These are phyloP conservation scores for Cercophora sp. DNA, from an alignment of 495 filamentous ascomycete genomes.

Conservation along the genomic window DNA sequence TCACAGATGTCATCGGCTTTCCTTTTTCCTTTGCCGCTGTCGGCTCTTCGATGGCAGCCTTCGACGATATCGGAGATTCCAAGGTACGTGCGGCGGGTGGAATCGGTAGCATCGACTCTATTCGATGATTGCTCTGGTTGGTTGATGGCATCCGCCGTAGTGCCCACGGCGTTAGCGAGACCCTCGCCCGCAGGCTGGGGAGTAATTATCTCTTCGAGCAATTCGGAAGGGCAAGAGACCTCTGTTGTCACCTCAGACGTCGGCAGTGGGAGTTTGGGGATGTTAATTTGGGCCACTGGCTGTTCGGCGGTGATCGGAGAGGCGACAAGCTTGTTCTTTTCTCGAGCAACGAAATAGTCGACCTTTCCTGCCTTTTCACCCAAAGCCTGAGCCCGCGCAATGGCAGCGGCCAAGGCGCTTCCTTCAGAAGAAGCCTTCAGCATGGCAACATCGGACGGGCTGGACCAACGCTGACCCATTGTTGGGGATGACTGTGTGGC, in stretches of 20 bases:
- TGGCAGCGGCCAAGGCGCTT: neutral
- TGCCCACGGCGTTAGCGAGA: too few species aligned
- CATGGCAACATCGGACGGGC: slow-evolving; percentile 45
- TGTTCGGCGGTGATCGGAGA: slow-evolving; percentile 12
- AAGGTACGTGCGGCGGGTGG: slow-evolving; percentile 21
- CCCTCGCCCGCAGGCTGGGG: too few species aligned
- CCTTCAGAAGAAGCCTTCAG: slow-evolving; percentile 26
- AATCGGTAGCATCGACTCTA: neutral
- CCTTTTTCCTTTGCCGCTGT: slow-evolving; percentile 20
- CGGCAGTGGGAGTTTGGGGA: too few species aligned
- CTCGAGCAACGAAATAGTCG: slow-evolving; percentile 39
- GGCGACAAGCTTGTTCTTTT: slow-evolving; percentile 28
- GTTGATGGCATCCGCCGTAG: too few species aligned
- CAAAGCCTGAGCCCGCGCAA: slow-evolving; percentile 21
- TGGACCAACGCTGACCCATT: slow-evolving; percentile 23
- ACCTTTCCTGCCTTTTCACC: slow-evolving; percentile 33
- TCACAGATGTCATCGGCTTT: slow-evolving; percentile 37
- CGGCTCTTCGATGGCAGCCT: neutral
- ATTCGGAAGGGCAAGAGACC: too few species aligned
- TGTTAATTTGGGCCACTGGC: too few species aligned
- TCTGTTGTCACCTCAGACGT: too few species aligned
- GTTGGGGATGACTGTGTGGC: neutral
- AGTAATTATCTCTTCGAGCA: too few species aligned
- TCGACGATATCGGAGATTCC: slow-evolving; percentile 33
- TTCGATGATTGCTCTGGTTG: too few species aligned